These are phyloP conservation scores for Rhododendron williamsianum DNA, from an alignment of 148 eudicot genomes.

Conservation along the genomic window DNA sequence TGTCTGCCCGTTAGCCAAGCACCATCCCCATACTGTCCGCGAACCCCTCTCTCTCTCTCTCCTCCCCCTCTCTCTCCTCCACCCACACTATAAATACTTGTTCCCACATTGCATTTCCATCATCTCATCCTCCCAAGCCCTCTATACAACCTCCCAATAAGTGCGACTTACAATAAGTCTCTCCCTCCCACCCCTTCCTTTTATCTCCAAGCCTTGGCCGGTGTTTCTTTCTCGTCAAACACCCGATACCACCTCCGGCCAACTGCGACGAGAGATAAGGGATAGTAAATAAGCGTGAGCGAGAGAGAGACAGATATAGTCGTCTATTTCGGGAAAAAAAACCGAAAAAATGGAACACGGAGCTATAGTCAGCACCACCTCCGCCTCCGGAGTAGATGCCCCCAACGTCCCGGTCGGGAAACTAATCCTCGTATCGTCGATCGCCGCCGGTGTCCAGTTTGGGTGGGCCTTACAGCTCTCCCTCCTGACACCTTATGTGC, in stretches of 20 bases:
- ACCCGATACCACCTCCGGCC: not conserved
- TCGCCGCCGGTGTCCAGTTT: slow-evolving; percentile 89
- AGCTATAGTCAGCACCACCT: not conserved
- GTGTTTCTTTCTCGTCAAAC: not conserved
- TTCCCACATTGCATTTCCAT: not conserved
- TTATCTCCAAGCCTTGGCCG: not conserved
- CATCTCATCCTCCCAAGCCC: not conserved
- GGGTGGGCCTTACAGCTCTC: slow-evolving; percentile 94
- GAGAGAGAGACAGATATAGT: not conserved
- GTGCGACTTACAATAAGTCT: not conserved
- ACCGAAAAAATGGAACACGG: not conserved
- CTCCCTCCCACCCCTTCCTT: not conserved
- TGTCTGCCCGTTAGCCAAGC: not conserved
- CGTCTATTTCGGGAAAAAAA: not conserved
- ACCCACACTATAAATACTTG: not conserved
- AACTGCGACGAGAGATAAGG: not conserved
- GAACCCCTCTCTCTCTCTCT: not conserved
- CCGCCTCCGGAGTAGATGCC: not conserved
- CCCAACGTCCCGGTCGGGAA: slow-evolving; percentile 7
- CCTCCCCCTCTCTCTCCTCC: not conserved
- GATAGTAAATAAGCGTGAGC: not conserved
- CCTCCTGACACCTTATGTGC: slow-evolving; percentile 88
- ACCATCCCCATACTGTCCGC: not conserved
- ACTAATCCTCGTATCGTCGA: slow-evolving; percentile 42
- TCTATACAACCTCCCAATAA: not conserved